Conservation (phyloP, 2,329 filamentous ascomycete species). For the Fusarium pseudonygamai region DNA sequence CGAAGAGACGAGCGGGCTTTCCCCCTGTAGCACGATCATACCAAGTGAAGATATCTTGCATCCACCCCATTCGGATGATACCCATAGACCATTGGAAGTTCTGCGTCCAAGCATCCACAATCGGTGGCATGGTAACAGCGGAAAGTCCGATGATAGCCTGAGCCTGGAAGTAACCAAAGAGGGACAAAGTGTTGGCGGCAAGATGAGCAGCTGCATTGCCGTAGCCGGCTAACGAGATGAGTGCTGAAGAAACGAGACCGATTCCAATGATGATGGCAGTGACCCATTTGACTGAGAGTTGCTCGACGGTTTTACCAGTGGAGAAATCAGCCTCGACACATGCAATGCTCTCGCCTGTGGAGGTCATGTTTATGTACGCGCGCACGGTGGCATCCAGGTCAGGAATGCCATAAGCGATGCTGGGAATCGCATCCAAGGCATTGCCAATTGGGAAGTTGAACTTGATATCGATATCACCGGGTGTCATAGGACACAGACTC, state of each 20-base stretch:
- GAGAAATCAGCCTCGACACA: slow-evolving; percentile 89
- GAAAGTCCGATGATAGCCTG: slow-evolving; percentile 91
- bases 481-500: slow-evolving; percentile 90
- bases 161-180: slow-evolving; percentile 93
- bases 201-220: slow-evolving; percentile 95
- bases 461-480: slow-evolving; percentile 78
- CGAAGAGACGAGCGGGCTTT: slow-evolving; percentile 80
- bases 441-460: slow-evolving; percentile 72
- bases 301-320: slow-evolving; percentile 91
- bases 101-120: slow-evolving; percentile 92
- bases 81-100: slow-evolving; percentile 99
- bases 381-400: slow-evolving; percentile 88
- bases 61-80: slow-evolving; percentile 83
- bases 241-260: slow-evolving; percentile 82
- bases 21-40: slow-evolving; percentile 94
- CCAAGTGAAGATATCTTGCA: slow-evolving; percentile 92
- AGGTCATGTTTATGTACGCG: slow-evolving; percentile 79
- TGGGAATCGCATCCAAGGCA: slow-evolving; percentile 74
- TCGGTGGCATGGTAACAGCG: slow-evolving; percentile 81
- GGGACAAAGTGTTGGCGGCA: slow-evolving; percentile 88
- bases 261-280: slow-evolving; percentile 88
- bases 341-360: slow-evolving; percentile 71
- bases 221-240: slow-evolving; percentile 89
- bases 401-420: slow-evolving; percentile 87
- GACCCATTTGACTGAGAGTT: slow-evolving; percentile 87